Conservation (phyloP, 108 stramenopile genomes). For the Chaetoceros tenuissimus region DNA sequence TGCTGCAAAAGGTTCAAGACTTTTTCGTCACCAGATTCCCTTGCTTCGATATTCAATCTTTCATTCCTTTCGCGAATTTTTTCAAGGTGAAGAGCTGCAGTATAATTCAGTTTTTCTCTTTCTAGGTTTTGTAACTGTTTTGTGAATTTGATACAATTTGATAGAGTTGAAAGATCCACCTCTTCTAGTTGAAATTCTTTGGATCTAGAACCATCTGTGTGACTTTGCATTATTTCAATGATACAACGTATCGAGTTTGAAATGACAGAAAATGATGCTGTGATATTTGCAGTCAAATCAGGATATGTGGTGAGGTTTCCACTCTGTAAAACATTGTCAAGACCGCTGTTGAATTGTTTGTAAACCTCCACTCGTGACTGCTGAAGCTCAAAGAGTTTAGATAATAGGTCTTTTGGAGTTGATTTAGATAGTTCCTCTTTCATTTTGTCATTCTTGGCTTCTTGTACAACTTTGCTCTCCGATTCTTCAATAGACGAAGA, state of each 20-base stretch:
- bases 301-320: conserved; percentile 65
- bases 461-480: conserved; percentile 8
- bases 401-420: conserved; percentile 25
- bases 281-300: conserved; percentile 44
- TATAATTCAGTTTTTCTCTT: conserved; percentile 65
- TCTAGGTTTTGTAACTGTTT: conserved; percentile 63
- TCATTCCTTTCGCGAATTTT: conserved; percentile 41
- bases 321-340: conserved; percentile 41
- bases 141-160: conserved; percentile 8
- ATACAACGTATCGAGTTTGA: conserved; percentile 62
- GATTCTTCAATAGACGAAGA: conserved; percentile 4
- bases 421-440: conserved; percentile 24
- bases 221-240: conserved; percentile 14
- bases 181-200: no score
- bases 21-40: conserved; percentile 20
- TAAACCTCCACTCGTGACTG: background rate
- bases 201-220: conserved; percentile 7
- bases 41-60: conserved; percentile 1
- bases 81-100: conserved; percentile 79
- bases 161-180: conserved; percentile 12
- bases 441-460: conserved; percentile 13
- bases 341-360: conserved; percentile 22
- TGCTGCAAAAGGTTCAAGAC: conserved; percentile 27
- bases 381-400: conserved; percentile 22
- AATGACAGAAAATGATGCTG: conserved; percentile 68